Conservation (phyloP, 495 filamentous ascomycete species). For the Penicillium goetzii region DNA sequence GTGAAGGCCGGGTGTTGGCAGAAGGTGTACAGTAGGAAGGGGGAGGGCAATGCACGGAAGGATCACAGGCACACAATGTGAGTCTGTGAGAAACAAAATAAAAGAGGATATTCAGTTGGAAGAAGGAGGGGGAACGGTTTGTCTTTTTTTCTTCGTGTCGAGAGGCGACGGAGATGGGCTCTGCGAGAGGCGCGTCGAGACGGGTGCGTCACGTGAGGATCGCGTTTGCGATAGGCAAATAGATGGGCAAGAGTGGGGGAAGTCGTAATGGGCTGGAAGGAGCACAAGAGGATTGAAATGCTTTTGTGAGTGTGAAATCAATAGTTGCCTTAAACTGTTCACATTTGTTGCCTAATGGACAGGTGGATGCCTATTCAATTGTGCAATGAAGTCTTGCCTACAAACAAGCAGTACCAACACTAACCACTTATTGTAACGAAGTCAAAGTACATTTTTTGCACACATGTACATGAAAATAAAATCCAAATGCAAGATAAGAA, state of each 20-base stretch:
- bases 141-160: conserved; percentile 32
- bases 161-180: conserved; percentile 41
- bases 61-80: conserved; percentile 8
- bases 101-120: not conserved
- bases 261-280: not conserved
- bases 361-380: not conserved
- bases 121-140: conserved; percentile 7
- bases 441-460: conserved; percentile 25
- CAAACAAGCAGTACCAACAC: not conserved
- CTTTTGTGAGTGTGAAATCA: not conserved
- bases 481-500: conserved; percentile 10
- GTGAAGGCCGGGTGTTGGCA: conserved; percentile 29
- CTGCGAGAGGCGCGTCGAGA: conserved; percentile 45
- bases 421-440: not conserved
- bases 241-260: conserved; percentile 1
- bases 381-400: not conserved
- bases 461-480: conserved; percentile 25
- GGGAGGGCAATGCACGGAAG: conserved; percentile 9
- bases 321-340: not conserved
- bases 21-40: conserved; percentile 12
- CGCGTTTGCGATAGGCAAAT: conserved; percentile 22
- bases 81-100: conserved; percentile 8
- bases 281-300: not conserved
- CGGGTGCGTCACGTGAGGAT: conserved; percentile 40
- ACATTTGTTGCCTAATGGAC: not conserved